Evolutionary conservation across 257 asterid genomes (phyloP).

Genomic region (Solanum peruvianum): DNA sequence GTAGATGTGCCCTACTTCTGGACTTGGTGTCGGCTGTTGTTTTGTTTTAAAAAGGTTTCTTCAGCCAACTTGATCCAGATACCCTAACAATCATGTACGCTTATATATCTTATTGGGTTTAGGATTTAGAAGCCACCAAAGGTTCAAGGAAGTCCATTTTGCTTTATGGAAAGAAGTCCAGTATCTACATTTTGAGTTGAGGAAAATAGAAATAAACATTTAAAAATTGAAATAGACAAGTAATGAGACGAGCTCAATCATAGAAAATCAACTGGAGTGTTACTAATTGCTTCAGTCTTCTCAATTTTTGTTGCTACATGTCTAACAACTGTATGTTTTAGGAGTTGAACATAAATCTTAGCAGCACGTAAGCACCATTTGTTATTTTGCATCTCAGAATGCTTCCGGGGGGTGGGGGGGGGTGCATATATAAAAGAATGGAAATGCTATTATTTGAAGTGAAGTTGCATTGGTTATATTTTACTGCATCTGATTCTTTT

Average conservation of each 20-base stretch:
- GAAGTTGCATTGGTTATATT: neutral
- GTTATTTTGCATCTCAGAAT: neutral
- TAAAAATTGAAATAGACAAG: neutral
- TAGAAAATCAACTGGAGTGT: neutral
- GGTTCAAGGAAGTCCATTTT: neutral
- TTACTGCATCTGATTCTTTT: neutral
- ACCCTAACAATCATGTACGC: neutral
- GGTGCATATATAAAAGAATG: neutral
- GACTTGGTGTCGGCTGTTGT: neutral
- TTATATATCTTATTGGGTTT: neutral
- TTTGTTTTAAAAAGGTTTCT: neutral
- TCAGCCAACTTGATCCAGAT: neutral
- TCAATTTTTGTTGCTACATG: neutral
- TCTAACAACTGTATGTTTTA: neutral
- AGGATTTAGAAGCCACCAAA: neutral
- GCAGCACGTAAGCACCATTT: neutral
- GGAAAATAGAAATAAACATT: neutral
- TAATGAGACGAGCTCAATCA: neutral
- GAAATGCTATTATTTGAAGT: neutral
- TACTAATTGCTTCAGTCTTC: neutral
- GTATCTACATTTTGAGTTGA: neutral
- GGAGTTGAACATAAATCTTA: neutral
- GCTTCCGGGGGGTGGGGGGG: neutral
- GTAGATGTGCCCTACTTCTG: neutral
- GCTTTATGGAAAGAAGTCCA: neutral